These are phyloP conservation scores for Austropuccinia psidii DNA, from an alignment of 1,284 basidiomycete species.

Conservation along the genomic window DNA sequence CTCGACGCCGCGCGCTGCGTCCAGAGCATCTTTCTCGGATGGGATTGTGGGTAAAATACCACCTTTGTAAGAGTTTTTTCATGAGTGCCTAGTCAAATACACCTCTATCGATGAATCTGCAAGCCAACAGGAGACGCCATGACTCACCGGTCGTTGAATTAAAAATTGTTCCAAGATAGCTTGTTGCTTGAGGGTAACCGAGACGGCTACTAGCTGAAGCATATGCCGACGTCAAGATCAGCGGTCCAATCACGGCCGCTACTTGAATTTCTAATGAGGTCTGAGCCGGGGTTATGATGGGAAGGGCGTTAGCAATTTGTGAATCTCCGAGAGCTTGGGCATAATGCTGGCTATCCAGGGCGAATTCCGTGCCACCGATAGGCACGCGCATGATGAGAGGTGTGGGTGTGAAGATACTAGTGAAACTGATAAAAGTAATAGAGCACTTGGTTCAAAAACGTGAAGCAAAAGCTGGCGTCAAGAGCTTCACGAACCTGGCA, in stretches of 20 bases:
- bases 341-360: not conserved
- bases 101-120: too few species aligned
- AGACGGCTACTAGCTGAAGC: not conserved
- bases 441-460: not conserved
- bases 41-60: not conserved
- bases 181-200: not conserved
- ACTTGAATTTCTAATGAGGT: not conserved
- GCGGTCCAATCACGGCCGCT: not conserved
- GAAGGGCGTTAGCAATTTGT: not conserved
- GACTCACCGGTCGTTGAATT: slow-evolving; percentile 14
- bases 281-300: not conserved
- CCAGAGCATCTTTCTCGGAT: not conserved
- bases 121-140: too few species aligned
- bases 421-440: not conserved
- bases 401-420: slow-evolving; percentile 6
- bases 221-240: not conserved
- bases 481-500: slow-evolving; percentile 7
- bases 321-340: not conserved
- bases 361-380: slow-evolving; percentile 1
- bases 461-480: not conserved
- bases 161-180: slow-evolving; percentile 8
- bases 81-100: too few species aligned
- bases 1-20: not conserved
- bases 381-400: slow-evolving; percentile 1
- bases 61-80: not conserved